These are phyloP conservation scores for Knoxia roxburghii DNA, from an alignment of 257 asterid genomes.

Conservation along the genomic window DNA sequence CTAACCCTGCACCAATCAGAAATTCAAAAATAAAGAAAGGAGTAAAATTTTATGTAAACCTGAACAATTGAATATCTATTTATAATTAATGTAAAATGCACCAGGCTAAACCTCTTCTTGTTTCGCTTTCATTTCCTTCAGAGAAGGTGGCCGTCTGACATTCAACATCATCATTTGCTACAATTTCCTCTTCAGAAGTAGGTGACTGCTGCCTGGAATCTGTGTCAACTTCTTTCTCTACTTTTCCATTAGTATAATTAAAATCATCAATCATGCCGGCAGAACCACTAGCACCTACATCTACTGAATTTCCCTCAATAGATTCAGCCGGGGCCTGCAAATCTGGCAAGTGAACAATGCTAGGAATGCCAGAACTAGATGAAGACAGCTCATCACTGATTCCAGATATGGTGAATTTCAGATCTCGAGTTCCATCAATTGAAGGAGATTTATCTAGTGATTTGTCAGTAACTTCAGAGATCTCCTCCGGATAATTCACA, in stretches of 20 bases:
- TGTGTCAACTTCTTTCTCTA: constrained; percentile 28
- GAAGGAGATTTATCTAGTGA: constrained; percentile 28
- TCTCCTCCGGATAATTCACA: constrained; percentile 24
- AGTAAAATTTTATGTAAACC: not conserved
- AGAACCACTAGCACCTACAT: constrained; percentile 28
- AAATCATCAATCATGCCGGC: constrained; percentile 25
- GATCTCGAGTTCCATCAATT: constrained; percentile 32
- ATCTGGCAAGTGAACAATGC: constrained; percentile 24
- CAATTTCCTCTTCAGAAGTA: constrained; percentile 30
- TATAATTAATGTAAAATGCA: constrained; percentile 6
- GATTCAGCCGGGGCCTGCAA: constrained; percentile 31
- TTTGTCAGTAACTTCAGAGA: constrained; percentile 26
- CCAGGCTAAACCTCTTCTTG: constrained; percentile 37
- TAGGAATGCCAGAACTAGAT: constrained; percentile 24
- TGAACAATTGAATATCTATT: not conserved
- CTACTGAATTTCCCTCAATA: constrained; percentile 16
- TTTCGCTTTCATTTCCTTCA: constrained; percentile 27
- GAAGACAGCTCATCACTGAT: constrained; percentile 21
- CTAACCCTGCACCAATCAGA: constrained; percentile 47
- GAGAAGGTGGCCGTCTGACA: constrained; percentile 26
- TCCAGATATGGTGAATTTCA: constrained; percentile 30
- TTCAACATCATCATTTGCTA: constrained; percentile 34
- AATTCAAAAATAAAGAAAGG: constrained; percentile 9
- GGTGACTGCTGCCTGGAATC: constrained; percentile 23
- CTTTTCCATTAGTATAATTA: constrained; percentile 27